Base-by-base conservation (phyloP, 352 stramenopile genomes). In the Phytopythium cucurbitacearum region DNA sequence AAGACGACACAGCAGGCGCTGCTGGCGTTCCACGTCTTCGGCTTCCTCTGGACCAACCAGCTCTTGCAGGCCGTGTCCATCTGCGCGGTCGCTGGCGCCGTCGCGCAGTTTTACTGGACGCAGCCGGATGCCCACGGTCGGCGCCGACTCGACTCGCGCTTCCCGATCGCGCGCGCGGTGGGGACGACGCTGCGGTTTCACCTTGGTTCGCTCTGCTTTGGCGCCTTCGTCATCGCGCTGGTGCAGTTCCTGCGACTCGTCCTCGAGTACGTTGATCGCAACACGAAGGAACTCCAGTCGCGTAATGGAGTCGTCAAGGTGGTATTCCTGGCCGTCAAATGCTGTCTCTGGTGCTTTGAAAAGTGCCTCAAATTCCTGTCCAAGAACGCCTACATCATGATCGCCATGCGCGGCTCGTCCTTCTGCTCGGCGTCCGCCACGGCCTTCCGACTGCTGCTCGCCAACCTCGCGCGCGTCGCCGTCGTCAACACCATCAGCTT, bases 331-430 rank as follows among this genome's bases (percentile, higher is more conserved):
- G 57, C 57, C 4, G 59, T 91, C 28, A 68, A 85, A 73, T 82
- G 97, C 89, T 98, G 87, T 64, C 75, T 99, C 48, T 98, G 91
- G 84, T 99, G 95, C 71, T 86, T 96, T 45, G 83, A 96, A 50
- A 98, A 97, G 59, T 97, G 91, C 59, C 87, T 99, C 65, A 97
- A 98, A 62, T 99, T 99, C 60, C 67, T 99, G 34, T 98, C 96
- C 65, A 97, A 96, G 64, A 99, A 99, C 76, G 88, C 90, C 11
- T 98, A 97, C 69, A 97, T 98, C 44, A 51, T 94, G 39, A 83
- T 95, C 57, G 85, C 83, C 16, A 90, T 90, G 66, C 72, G 83
- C 32, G 80, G 83, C n/a, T 71, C 59, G 45, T 89, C 75, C 6
- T 96, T 96, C 57, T 95, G 85, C 64, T 65, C 78, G 10, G 90